phyloP scores from a whole-genome alignment of 2,329 filamentous ascomycete species.

The Aspergillus sp. region DNA sequence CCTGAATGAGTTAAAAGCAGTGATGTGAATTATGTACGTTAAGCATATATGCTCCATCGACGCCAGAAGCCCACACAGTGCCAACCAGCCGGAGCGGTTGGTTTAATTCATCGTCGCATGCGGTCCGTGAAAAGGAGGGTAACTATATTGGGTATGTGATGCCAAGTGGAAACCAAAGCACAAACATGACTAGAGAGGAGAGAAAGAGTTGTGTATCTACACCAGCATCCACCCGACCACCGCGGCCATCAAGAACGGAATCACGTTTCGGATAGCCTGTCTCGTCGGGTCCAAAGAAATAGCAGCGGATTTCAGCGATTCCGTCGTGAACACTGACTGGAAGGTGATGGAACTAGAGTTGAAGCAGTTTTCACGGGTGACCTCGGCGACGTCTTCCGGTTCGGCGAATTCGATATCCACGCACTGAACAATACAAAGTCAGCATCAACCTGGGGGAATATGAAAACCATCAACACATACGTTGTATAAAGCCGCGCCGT shows the following conservation, averaged over 20 bases:
- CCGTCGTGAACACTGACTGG: constrained; percentile 65
- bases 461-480: constrained; percentile 49
- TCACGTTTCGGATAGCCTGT: constrained; percentile 17
- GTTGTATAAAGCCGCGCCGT: constrained; percentile 80
- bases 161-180: constrained; percentile 3
- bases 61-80: neutral
- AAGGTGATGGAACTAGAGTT: constrained; percentile 79
- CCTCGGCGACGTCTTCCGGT: constrained; percentile 69
- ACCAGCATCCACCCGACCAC: constrained; percentile 20
- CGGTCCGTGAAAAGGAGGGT: neutral
- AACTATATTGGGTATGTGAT: constrained; percentile 20
- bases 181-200: neutral
- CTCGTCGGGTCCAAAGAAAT: constrained; percentile 17
- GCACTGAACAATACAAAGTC: constrained; percentile 58
- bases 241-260: constrained; percentile 27
- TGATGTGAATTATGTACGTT: neutral
- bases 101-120: neutral
- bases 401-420: constrained; percentile 92
- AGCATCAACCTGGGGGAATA: neutral
- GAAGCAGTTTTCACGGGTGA: constrained; percentile 83
- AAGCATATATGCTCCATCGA: neutral
- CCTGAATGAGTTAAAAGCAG: neutral
- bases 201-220: constrained; percentile 5
- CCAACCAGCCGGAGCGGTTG: neutral
- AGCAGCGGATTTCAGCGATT: constrained; percentile 26